phyloP scores from a whole-genome alignment of 495 filamentous ascomycete species.

The Chaetomium fimeti region DNA sequence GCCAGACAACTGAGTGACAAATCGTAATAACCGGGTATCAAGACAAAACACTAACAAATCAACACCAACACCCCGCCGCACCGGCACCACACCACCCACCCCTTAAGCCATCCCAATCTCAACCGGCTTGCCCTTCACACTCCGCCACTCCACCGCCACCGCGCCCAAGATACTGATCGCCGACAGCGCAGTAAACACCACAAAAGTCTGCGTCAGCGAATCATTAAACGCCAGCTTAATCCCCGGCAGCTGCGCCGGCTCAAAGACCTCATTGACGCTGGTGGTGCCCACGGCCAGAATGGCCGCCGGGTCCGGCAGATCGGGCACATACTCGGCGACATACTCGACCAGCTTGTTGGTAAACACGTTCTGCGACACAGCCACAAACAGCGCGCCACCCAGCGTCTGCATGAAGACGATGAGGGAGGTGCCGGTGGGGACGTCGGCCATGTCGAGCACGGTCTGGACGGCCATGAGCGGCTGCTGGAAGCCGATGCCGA shows the following conservation, averaged over 20 bases:
- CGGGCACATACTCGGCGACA: slow-evolving; percentile 52
- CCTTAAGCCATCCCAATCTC: slow-evolving; percentile 55
- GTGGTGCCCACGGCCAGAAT: slow-evolving; percentile 68
- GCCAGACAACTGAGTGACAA: neutral
- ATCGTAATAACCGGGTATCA: neutral
- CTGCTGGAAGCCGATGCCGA: slow-evolving; percentile 68
- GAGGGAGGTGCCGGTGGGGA: slow-evolving; percentile 64
- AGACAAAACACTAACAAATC: neutral
- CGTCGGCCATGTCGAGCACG: slow-evolving; percentile 58
- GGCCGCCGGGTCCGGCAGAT: slow-evolving; percentile 44
- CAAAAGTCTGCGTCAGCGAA: slow-evolving; percentile 65
- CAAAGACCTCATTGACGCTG: slow-evolving; percentile 53
- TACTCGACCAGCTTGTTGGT: slow-evolving; percentile 64
- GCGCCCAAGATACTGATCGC: slow-evolving; percentile 61
- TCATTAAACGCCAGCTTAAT: slow-evolving; percentile 70
- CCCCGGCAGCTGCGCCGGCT: slow-evolving; percentile 44
- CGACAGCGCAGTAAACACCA: slow-evolving; percentile 64
- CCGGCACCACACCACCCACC: neutral
- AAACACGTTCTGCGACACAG: slow-evolving; percentile 76
- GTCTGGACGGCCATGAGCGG: slow-evolving; percentile 68
- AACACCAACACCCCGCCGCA: neutral
- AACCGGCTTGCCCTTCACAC: slow-evolving; percentile 80
- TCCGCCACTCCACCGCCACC: slow-evolving; percentile 69
- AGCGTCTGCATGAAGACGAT: slow-evolving; percentile 72
- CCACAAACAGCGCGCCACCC: slow-evolving; percentile 71